phyloP scores from a whole-genome alignment of 2,329 filamentous ascomycete species.

The Penicillium janthinellum region DNA sequence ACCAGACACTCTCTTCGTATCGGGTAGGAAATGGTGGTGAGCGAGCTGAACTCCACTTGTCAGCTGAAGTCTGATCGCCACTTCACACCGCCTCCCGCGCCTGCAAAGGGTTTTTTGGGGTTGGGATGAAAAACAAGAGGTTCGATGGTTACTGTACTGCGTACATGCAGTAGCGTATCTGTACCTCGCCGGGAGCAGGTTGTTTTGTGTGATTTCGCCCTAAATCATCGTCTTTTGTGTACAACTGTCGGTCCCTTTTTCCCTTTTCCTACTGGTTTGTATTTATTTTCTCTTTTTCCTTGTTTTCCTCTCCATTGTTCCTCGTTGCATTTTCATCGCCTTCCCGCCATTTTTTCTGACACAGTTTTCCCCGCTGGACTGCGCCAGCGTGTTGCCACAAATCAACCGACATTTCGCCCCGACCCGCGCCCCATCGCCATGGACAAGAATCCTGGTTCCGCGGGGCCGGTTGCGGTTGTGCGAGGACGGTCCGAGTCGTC shows the following conservation, averaged over 20 bases:
- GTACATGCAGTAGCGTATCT: conserved; percentile 28
- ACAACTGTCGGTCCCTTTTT: neutral
- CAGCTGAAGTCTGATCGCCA: conserved; percentile 34
- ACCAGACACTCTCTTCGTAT: conserved; percentile 20
- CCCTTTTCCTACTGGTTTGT: neutral
- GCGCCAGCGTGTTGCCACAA: neutral
- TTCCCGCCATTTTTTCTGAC: neutral
- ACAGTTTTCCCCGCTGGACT: neutral
- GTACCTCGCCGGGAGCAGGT: conserved; percentile 24
- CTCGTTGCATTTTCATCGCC: neutral
- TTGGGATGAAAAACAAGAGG: neutral
- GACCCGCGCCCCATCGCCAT: conserved; percentile 30
- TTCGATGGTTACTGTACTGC: conserved; percentile 10
- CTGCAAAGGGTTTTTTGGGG: neutral
- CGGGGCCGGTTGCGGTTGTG: conserved; percentile 34
- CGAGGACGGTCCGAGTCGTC: conserved; percentile 39
- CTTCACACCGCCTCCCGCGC: conserved; percentile 24
- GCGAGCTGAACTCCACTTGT: conserved; percentile 26
- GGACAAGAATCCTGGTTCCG: conserved; percentile 28
- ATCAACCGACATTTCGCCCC: conserved; percentile 21
- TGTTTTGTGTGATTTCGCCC: conserved; percentile 1
- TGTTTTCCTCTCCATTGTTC: neutral
- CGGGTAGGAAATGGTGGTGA: conserved; percentile 19
- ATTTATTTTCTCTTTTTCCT: neutral
- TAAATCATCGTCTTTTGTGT: neutral